Base-by-base conservation (phyloP, 495 filamentous ascomycete genomes). In the Choiromyces venosus region DNA sequence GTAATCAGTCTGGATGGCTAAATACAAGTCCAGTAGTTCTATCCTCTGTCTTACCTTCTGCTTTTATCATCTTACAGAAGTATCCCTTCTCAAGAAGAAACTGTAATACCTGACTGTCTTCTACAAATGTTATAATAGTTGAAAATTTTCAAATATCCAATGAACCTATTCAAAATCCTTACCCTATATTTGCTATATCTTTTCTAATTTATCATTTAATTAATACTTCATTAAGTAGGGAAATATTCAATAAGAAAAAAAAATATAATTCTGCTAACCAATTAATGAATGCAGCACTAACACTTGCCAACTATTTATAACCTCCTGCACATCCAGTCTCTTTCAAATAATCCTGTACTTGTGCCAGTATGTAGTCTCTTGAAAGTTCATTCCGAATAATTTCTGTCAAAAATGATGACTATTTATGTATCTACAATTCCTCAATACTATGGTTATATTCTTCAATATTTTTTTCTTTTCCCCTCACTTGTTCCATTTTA, bases 391-490 rank as follows among this genome's bases (percentile, higher is more conserved):
- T 8, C 0, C 25, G 25, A 7, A 72, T 67, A 21, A 71, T 71
- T n/a, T 66, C 37, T 4, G 37, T 71, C 5, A 71, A 66, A 46
- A 66, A 67, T 18, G 61, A 44, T 39, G 36, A 66, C 10, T 36
- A 16, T 44, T 71, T 71, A 39, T 56, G 56, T 35, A 44, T 66
- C 70, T n/a, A 71, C 2, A 56, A 71, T 44, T 66, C 38, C 10
- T 71, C 70, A 9, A 66, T 71, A 66, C 37, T 71, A 44, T 71
- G 61, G 12, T 71, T 29, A 37, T 44, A 37, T 70, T 40, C 9
- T 40, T 21, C 25, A 65, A 65, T 21, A 37, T n/a, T 38, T 37
- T 33, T n/a, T 52, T 40, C 68, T 46, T 37, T n/a, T 12, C 68
- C 44, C 38, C 19, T 72, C 9, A 72, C 64, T 25, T 56, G 65